A percentile compares a stretch with the other conserved stretches of the same genome.
Conservation (phyloP, 306 rosid genomes). For the Begonia peltatifolia region DNA sequence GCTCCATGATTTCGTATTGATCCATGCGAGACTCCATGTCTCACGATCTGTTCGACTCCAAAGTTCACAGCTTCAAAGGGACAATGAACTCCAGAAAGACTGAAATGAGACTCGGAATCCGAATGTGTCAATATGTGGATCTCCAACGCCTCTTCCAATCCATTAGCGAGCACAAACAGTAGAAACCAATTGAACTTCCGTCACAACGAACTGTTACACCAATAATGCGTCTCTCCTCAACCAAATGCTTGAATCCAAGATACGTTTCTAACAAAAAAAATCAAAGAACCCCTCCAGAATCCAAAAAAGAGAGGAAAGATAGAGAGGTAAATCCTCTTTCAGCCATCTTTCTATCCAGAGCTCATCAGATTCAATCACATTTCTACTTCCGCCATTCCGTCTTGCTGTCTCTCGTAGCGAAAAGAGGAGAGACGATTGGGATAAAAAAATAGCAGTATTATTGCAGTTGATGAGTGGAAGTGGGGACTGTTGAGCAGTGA, state of each 20-base stretch:
- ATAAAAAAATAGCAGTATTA: no score
- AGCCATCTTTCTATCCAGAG: no score
- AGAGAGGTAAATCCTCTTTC: not conserved
- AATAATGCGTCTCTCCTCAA: not conserved
- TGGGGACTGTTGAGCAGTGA: no score
- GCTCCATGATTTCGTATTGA: constrained; percentile 99
- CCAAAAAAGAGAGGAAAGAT: no score
- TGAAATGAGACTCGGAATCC: not conserved
- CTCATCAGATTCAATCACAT: not conserved
- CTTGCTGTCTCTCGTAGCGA: not conserved
- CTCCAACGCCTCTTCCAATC: constrained; percentile 2
- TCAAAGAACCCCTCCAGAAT: not conserved
- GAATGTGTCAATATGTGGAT: constrained; percentile 4
- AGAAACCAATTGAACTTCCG: constrained; percentile 2
- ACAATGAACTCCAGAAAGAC: not conserved
- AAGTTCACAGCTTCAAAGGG: constrained; percentile 3
- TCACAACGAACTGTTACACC: not conserved
- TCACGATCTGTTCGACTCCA: constrained; percentile 14
- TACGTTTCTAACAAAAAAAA: not conserved
- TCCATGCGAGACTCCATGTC: constrained; percentile 95
- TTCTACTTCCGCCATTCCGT: not conserved
- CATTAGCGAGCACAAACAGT: no score
- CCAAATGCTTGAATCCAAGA: not conserved
- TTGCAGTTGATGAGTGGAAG: no score
- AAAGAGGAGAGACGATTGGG: no score